Base-by-base conservation (phyloP, 1,139 yeast genomes). In the Zygoascus hellenicus region DNA sequence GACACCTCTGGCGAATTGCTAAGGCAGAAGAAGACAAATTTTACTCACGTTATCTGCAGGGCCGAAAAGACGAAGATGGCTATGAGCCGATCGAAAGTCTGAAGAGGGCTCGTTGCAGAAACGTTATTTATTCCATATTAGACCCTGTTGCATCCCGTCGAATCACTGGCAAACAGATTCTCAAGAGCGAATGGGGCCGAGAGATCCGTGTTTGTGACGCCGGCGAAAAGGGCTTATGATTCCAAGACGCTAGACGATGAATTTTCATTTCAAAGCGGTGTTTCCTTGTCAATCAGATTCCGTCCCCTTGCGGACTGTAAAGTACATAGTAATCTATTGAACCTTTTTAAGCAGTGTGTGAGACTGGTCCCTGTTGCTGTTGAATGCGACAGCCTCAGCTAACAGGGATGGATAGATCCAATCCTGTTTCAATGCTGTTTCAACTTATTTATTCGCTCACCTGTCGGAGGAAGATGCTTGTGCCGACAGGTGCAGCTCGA, bases 141-240 rank as follows among this genome's bases (percentile, higher is more conserved):
- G 97, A 90, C 61, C 97, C 97, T 1, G 80, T 81, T 46, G 95
- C 97, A 2, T 57, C 60, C 38, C 75, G 97, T 57, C 75, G 97
- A 63, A 84, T 90, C 54, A 88, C 85, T 29, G 95, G 94, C 17
- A 78, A 79, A 55, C 96, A 90, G 65, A 81, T 89, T 34, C 72
- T 90, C 61, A 86, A 83, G 61, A 83, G 94, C 66, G 97, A 90
- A 66, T 90, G 97, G 97, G 95, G 95, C 3, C 72, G 96, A 52
- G 95, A 86, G 63, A 87, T 89, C 52, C 74, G 69, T 53, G 80
- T 86, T 28, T 87, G 96, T 63, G 77, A 74, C 42, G 87, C 87
- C 10, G 88, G 83, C 29, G 76, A 71, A 38, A 33, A 37, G 38
- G 60, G 60, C 9, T 36, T 49, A 17, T 52, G 45, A 38, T 15